A percentile compares a stretch with the other conserved stretches of the same genome.
Conservation (phyloP, 805 yeast genomes). For the Candida odintsovae region DNA sequence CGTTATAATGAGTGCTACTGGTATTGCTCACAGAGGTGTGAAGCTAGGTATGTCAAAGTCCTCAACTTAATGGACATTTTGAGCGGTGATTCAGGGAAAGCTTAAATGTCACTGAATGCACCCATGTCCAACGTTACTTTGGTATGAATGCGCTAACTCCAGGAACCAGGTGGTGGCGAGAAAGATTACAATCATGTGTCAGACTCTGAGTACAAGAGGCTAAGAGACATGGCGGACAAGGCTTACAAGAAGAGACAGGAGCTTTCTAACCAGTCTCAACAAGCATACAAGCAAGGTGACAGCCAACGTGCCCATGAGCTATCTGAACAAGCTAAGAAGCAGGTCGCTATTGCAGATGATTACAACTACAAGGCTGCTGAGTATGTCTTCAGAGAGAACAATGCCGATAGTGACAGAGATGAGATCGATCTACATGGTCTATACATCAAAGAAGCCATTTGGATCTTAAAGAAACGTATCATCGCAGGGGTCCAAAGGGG, state of each 20-base stretch:
- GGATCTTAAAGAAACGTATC: conserved; percentile 67
- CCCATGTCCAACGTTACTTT: neutral
- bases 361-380: conserved; percentile 81
- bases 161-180: conserved; percentile 3
- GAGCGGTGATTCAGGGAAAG: neutral
- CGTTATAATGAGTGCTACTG: conserved; percentile 7
- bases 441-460: conserved; percentile 82
- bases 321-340: conserved; percentile 62
- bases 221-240: conserved; percentile 62
- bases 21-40: conserved; percentile 5
- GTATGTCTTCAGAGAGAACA: conserved; percentile 82
- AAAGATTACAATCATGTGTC: conserved; percentile 10
- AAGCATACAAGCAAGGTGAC: conserved; percentile 72
- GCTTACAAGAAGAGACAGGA: conserved; percentile 53
- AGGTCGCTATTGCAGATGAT: conserved; percentile 54
- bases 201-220: conserved; percentile 46
- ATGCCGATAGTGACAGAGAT: conserved; percentile 75
- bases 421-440: conserved; percentile 94
- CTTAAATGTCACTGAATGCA: neutral
- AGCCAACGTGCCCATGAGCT: conserved; percentile 65
- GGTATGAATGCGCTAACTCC: conserved; percentile 12
- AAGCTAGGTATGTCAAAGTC: conserved; percentile 1
- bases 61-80: neutral
- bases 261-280: conserved; percentile 63
- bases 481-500: conserved; percentile 51